Evolutionary conservation across 805 yeast species (phyloP).

Genomic region (Clavispora santaluciae): DNA sequence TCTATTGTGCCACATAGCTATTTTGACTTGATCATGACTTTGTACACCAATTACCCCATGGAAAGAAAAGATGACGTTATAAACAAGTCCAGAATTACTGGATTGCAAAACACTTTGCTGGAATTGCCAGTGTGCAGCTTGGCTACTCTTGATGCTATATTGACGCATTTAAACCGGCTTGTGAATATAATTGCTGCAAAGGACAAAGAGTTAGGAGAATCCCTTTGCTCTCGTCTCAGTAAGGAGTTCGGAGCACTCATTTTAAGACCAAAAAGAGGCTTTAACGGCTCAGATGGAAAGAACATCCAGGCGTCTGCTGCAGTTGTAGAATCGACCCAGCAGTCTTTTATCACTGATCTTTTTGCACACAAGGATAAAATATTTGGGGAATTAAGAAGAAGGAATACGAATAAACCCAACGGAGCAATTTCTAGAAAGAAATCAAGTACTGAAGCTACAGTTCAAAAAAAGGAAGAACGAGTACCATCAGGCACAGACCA

Average conservation of each 20-base stretch:
- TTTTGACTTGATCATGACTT: constrained; percentile 63
- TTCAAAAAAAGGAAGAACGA: neutral
- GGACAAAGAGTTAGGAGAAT: constrained; percentile 28
- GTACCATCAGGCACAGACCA: neutral
- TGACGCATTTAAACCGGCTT: constrained; percentile 67
- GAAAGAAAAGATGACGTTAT: constrained; percentile 20
- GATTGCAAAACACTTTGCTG: constrained; percentile 59
- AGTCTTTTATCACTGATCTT: constrained; percentile 56
- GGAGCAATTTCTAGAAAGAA: neutral
- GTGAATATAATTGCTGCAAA: constrained; percentile 44
- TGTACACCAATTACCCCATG: constrained; percentile 45
- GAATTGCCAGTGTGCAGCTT: constrained; percentile 67
- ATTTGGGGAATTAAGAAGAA: constrained; percentile 55
- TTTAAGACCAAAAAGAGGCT: constrained; percentile 42
- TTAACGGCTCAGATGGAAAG: constrained; percentile 15
- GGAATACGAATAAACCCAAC: constrained; percentile 21
- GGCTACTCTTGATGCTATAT: constrained; percentile 76
- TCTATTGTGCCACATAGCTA: constrained; percentile 61
- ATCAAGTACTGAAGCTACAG: neutral
- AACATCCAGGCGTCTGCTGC: constrained; percentile 9
- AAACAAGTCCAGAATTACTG: constrained; percentile 43
- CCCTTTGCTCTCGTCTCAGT: constrained; percentile 47
- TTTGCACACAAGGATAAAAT: constrained; percentile 54
- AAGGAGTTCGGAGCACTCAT: constrained; percentile 64
- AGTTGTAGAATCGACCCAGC: constrained; percentile 32